These are phyloP conservation scores for Forsythia suspensa DNA, from an alignment of 257 asterid genomes.

Conservation along the genomic window DNA sequence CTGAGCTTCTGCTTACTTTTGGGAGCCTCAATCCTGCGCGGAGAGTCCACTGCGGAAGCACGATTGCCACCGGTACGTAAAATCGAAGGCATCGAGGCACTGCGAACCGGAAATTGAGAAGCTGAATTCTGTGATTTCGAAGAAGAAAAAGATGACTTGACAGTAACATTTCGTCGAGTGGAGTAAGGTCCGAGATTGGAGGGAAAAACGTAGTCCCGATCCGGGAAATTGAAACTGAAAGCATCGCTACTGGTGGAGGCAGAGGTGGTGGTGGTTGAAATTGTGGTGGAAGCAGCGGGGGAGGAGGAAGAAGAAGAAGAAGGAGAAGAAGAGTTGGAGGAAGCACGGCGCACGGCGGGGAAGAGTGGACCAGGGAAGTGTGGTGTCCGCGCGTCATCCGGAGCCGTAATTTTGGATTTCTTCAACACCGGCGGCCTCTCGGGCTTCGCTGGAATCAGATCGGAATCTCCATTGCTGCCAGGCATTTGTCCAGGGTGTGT, in stretches of 20 bases:
- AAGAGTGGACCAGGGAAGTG: slow-evolving; percentile 55
- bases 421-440: slow-evolving; percentile 62
- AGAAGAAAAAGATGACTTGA: slow-evolving; percentile 50
- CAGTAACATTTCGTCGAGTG: slow-evolving; percentile 60
- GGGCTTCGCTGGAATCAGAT: slow-evolving; percentile 35
- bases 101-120: slow-evolving; percentile 38
- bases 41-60: slow-evolving; percentile 20
- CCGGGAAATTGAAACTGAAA: slow-evolving; percentile 55
- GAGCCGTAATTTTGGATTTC: slow-evolving; percentile 52
- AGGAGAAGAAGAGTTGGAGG: slow-evolving; percentile 39
- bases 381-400: slow-evolving; percentile 40
- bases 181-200: slow-evolving; percentile 88
- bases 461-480: slow-evolving; percentile 39
- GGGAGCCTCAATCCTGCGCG: slow-evolving; percentile 31
- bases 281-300: slow-evolving; percentile 11
- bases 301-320: slow-evolving; percentile 20
- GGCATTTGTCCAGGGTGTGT: slow-evolving; percentile 27
- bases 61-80: slow-evolving; percentile 29
- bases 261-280: slow-evolving; percentile 18
- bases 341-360: slow-evolving; percentile 64
- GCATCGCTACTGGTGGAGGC: slow-evolving; percentile 29
- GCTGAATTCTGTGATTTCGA: slow-evolving; percentile 42
- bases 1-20: slow-evolving; percentile 55
- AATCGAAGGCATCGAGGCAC: slow-evolving; percentile 50
- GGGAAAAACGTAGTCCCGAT: slow-evolving; percentile 91